Percentiles rank a stretch among this genome's conserved stretches.
These are phyloP conservation scores for Corymbia calophylla DNA, from an alignment of 441 rosid species.

Conservation along the genomic window DNA sequence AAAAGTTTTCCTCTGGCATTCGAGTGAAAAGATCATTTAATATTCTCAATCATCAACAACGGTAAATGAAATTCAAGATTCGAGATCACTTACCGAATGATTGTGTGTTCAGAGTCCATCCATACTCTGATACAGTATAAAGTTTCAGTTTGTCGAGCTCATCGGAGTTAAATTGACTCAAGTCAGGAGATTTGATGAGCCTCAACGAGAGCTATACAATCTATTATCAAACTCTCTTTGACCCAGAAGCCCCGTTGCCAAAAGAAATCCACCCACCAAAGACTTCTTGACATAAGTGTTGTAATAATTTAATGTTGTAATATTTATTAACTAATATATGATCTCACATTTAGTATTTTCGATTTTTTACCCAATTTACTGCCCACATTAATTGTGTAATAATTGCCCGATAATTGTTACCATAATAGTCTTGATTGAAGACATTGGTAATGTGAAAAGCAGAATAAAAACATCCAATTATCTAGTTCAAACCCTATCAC, in stretches of 20 bases:
- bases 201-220: neutral
- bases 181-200: neutral
- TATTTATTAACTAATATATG: too few relatives aligned
- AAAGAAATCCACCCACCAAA: neutral
- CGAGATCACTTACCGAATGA: neutral
- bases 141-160: neutral
- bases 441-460: too few relatives aligned
- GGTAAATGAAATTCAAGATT: neutral
- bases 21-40: neutral
- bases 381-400: too few relatives aligned
- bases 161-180: too few relatives aligned
- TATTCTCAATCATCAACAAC: neutral
- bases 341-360: too few relatives aligned
- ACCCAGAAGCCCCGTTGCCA: neutral
- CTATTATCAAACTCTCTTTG: neutral
- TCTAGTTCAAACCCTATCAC: too few relatives aligned
- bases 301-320: too few relatives aligned
- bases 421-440: too few relatives aligned
- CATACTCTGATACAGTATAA: neutral
- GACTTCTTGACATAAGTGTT: neutral
- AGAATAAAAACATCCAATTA: too few relatives aligned
- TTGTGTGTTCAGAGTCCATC: neutral
- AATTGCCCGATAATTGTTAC: too few relatives aligned
- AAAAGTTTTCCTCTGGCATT: neutral
- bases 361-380: too few relatives aligned